Conservation (phyloP, 2,329 filamentous ascomycete species). For the Aureobasidium pullulans region DNA sequence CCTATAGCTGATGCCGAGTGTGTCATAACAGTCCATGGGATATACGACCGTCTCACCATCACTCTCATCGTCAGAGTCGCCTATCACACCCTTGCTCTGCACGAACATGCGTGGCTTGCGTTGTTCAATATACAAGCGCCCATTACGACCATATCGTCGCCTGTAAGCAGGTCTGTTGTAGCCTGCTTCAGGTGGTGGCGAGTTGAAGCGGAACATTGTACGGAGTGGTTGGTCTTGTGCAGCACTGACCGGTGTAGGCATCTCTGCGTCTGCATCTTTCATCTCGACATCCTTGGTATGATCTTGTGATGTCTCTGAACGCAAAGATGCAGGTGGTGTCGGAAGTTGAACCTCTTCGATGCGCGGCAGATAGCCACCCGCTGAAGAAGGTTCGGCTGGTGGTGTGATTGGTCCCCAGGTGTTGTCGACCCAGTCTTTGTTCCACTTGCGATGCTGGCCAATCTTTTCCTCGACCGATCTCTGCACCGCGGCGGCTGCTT, state of each 20-base stretch:
- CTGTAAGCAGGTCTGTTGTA: conserved; percentile 58
- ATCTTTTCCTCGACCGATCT: conserved; percentile 81
- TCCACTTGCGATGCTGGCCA: conserved; percentile 85
- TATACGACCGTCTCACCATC: conserved; percentile 69
- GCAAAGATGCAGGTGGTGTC: conserved; percentile 41
- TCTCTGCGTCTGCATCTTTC: conserved; percentile 20
- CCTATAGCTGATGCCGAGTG: conserved; percentile 51
- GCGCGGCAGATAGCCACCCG: conserved; percentile 23
- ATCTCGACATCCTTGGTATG: conserved; percentile 32
- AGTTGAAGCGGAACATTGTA: conserved; percentile 18
- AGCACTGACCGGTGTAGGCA: conserved; percentile 19
- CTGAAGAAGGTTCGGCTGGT: conserved; percentile 48
- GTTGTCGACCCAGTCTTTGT: conserved; percentile 79
- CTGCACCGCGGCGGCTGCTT: conserved; percentile 74
- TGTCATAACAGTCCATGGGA: conserved; percentile 62
- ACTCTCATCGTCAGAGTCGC: conserved; percentile 82
- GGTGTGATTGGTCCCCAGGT: conserved; percentile 81
- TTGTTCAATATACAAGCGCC: conserved; percentile 78
- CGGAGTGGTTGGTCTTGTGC: conserved; percentile 20
- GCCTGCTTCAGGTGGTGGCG: conserved; percentile 15
- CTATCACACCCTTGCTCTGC: conserved; percentile 36
- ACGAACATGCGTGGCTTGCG: conserved; percentile 23
- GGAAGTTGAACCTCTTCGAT: conserved; percentile 29
- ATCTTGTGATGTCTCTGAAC: conserved; percentile 34
- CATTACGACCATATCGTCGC: conserved; percentile 74